phyloP scores from a whole-genome alignment of 176 grass and related monocot species.

The Olyra latifolia region DNA sequence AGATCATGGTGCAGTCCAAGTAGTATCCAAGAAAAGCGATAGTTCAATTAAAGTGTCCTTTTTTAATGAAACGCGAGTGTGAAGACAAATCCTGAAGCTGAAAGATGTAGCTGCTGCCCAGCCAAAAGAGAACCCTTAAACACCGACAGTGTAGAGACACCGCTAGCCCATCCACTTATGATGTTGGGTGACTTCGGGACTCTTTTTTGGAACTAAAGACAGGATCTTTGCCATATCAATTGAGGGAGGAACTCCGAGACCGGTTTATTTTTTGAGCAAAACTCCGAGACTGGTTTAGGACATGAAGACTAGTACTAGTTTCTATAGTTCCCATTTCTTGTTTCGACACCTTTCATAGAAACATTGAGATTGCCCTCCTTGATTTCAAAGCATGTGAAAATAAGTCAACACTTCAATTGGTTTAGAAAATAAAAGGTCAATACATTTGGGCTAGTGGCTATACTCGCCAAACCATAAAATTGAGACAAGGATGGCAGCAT shows the following conservation, averaged over 20 bases:
- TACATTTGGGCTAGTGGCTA: neutral
- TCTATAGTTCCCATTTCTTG: slow-evolving; percentile 2
- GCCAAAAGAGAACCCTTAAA: neutral
- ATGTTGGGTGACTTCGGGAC: neutral
- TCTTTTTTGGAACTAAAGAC: too few species aligned
- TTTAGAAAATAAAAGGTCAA: neutral
- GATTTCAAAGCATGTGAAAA: neutral
- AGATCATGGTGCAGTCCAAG: neutral
- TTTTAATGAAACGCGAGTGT: neutral
- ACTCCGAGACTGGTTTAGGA: neutral
- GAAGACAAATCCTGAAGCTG: neutral
- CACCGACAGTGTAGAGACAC: neutral
- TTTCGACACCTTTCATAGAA: neutral
- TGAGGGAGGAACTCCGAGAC: too few species aligned
- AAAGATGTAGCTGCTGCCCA: neutral
- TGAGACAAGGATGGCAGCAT: neutral
- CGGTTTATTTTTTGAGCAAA: too few species aligned
- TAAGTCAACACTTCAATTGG: neutral
- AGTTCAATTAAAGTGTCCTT: neutral
- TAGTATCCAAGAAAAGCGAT: neutral
- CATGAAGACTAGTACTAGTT: neutral
- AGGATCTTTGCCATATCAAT: too few species aligned
- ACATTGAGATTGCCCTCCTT: neutral
- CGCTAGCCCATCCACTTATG: neutral
- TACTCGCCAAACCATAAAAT: neutral